Evolutionary conservation across 1,139 yeast genomes (phyloP), one percentile per base, ranked within the genome.

Genomic region (Hanseniaspora uvarum): DNA sequence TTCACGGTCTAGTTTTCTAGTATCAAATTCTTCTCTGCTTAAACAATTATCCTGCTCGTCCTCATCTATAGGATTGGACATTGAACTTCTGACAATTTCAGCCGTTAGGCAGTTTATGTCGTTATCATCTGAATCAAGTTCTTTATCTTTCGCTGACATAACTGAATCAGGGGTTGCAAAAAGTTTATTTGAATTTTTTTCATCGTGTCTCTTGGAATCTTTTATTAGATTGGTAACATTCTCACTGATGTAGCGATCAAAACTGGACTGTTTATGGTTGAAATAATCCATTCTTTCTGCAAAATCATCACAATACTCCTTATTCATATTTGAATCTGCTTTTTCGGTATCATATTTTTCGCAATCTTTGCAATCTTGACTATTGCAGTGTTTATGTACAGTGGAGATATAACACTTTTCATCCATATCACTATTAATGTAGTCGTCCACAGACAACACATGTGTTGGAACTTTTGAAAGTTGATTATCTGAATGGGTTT

Each of bases 231-330:
- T 21, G 4, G 28, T 30, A 3, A 38, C 40, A 5, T 21, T 16
- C 5, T 28, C 34, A 5, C 16, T 28, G 2, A 43, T 11, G 33
- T 44, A 45, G 8, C 37, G 39, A 37, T 51, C 49, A 51, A 51
- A 51, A 26, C 39, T 44, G 3, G 54, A 26, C 23, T 38, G 40
- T 28, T 18, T 44, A 14, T 44, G 39, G 19, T 51, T 31, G n/a
- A 51, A 44, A 23, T 45, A 51, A 3, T 41, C 55, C 48, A 48
- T 37, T 21, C 47, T 48, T 10, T 58, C 64, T 5, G 46, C 58
- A 5, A 46, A 59, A 4, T 61, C 61, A 7, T 57, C 57, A 11
- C 57, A 58, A 3, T 46, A 38, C 7, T 58, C 61, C 16, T 23
- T 24, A 4, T 39, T 38, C 10, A 19, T 14, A 16, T 45, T 33